Evolutionary conservation across 495 filamentous ascomycete genomes (phyloP), one percentile per base, ranked within the genome.

Genomic region (Daldinia caldariorum): DNA sequence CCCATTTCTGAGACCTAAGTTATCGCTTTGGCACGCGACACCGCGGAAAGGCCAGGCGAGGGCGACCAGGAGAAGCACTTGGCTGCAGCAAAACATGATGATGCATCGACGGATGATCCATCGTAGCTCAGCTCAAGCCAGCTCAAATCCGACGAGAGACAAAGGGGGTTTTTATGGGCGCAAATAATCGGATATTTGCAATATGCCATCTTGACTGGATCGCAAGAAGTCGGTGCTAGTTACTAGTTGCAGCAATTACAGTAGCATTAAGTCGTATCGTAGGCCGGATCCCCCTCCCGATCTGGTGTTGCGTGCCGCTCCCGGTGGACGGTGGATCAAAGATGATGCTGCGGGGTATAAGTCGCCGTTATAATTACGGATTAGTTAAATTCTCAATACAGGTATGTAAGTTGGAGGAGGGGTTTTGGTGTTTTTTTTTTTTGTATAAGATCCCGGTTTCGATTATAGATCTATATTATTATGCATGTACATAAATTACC

Each of bases 21-120:
- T 60, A 14, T 77, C 74, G 31, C 50, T 70, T 51, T 77, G 74
- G 53, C 64, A 58, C 16, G 53, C 58, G 45, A 57, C 65, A 39
- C 55, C 32, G 56, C 83, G 84, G 62, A 80, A 78, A 63, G 82
- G 78, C 63, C 82, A 81, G 58, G 81, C 75, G 31, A 78, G 61
- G 74, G 56, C 45, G 38, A 16, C n/a, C 4, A 34, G 39, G 3
- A 41, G n/a, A 18, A 64, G 5, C 12, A 14, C 39, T 32, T 39
- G 51, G 41, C 45, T 47, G 39, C 37, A 54, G 57, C n/a, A 56
- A 50, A 67, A 63, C 73, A 69, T 69, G 63, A 69, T 69, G 63
- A 41, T 75, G 50, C 32, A 38, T 22, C 41, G 34, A 9, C 37
- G 22, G 35, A 54, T 55, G 29, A 57, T 47, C 39, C 56, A 58